Evolutionary conservation across 768 basidiomycete species (phyloP), one percentile per base, ranked within the genome.

Genomic region (Botryobasidium botryosum): DNA sequence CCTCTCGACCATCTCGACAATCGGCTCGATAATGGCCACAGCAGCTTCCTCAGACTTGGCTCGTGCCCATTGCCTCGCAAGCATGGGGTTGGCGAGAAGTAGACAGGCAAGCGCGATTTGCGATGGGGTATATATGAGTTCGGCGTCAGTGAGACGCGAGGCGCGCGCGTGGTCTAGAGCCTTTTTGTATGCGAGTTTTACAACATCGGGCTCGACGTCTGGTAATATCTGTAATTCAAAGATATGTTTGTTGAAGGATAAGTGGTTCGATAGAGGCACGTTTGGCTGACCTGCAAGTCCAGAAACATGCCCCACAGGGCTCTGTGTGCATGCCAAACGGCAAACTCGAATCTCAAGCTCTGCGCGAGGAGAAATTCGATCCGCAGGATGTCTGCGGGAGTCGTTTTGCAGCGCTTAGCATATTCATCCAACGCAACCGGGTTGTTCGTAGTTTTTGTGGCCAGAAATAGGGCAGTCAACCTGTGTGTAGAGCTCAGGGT

Each of bases 341-440:
- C 76, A 56, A 96, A 94, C 58, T 99, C 91, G 51, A 99, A 99
- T 29, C 74, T 70, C 38, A 99, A 69, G 54, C 84, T 88, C 61
- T 97, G 94, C 0, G 91, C 84, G 4, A 99, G 82, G 28, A 94
- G 75, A 58, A 96, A 97, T 60, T 99, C 94, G 28, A 96, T 74
- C 46, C 88, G 82, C 46, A 97, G 74, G 13, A 99, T 82, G 55
- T 96, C 90, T 4, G 74, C 73, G 1, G 81, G 72, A 3, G 68
- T 64, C 1, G 86, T 83, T 53, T 77, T 83, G 51, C 97, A 88
- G 52, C 78, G 75, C 1, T 73, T 65, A 0, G 81, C 78, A 61
- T 91, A 97, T 2, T 71, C 63, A 51, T 92, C 88, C 49, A 99
- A 66, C 3, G 85, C 76, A 50, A 96, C 84, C 1, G 84, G 80